phyloP scores from a whole-genome alignment of 345 rosid genomes.

The Sonneratia caseolaris region DNA sequence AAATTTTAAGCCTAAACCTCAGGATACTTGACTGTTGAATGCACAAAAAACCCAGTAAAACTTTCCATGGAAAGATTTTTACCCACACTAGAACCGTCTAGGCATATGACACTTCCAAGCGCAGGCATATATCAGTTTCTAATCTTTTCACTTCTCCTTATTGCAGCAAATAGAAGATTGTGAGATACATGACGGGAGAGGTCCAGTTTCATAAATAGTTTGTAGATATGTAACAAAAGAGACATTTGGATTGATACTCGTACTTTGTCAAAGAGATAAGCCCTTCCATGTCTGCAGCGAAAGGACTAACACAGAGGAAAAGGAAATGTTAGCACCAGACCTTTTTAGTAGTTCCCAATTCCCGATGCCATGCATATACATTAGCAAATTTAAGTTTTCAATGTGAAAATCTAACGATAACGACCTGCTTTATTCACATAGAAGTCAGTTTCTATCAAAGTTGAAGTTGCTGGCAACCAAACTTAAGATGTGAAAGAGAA shows the following conservation, averaged over 20 bases:
- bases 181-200: not conserved
- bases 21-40: not conserved
- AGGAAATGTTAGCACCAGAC: constrained; percentile 22
- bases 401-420: not conserved
- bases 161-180: not conserved
- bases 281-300: constrained; percentile 84
- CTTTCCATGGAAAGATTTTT: not conserved
- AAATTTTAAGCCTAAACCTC: not conserved
- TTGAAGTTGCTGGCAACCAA: not conserved
- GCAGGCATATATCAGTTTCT: no score
- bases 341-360: not conserved
- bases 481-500: not conserved
- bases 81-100: not conserved
- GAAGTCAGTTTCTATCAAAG: not conserved
- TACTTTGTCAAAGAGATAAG: constrained; percentile 93
- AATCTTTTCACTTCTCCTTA: no score
- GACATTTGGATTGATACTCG: constrained; percentile 37
- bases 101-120: no score
- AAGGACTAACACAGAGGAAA: constrained; percentile 37
- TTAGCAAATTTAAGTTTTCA: not conserved
- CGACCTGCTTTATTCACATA: not conserved
- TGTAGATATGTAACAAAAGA: not conserved
- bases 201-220: not conserved
- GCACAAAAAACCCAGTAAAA: not conserved
- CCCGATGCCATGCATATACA: not conserved